Base-by-base conservation (phyloP, 2,329 filamentous ascomycete species). In the Ambrosiella beaveri region DNA sequence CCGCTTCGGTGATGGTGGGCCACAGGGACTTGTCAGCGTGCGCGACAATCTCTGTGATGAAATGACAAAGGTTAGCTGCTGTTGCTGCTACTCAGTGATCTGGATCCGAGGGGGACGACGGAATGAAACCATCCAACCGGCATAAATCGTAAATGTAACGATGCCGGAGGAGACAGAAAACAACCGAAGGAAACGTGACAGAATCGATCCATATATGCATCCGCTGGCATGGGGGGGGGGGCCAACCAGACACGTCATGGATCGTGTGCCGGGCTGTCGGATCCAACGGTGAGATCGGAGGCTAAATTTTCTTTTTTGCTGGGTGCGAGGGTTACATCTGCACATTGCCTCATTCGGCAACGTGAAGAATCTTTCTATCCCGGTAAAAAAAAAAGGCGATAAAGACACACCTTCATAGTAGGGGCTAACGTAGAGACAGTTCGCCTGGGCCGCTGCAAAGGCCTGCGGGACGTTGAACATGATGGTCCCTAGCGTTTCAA, bases 381-480 rank as follows among this genome's bases (percentile, higher is more conserved):
- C 2, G n/a, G 44, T 6, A 27, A 57, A 40, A 19, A n/a, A n/a
- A 49, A 40, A 17, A 44, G 50, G 13, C n/a, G 36, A 17, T 13
- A 37, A 19, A 36, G 37, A 52, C 66, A 57, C 59, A 71, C 71
- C 70, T 59, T 76, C 76, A 56, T 70, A 75, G 58, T 77, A 76
- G 2, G 74, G 74, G 62, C 73, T 75, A 63, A 76, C 73, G 58
- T 71, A 75, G 3, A 74, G 65, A 63, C 71, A 73, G 1, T 69
- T 68, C 0, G 74, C 73, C 62, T 77, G 74, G 53, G 72, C 75
- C 44, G 70, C 71, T 1, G 74, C 73, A 59, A 77, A 72, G 4
- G 74, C 75, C 63, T 77, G 74, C 0, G 70, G 64, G 1, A 77
- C 67, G 51, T 70, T 69, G 61, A 77, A 75, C 1, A 76, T 63